Evolutionary conservation across 2,329 filamentous ascomycete species (phyloP), one percentile per base, ranked within the genome.

Genomic region (Penicillium sp.): DNA sequence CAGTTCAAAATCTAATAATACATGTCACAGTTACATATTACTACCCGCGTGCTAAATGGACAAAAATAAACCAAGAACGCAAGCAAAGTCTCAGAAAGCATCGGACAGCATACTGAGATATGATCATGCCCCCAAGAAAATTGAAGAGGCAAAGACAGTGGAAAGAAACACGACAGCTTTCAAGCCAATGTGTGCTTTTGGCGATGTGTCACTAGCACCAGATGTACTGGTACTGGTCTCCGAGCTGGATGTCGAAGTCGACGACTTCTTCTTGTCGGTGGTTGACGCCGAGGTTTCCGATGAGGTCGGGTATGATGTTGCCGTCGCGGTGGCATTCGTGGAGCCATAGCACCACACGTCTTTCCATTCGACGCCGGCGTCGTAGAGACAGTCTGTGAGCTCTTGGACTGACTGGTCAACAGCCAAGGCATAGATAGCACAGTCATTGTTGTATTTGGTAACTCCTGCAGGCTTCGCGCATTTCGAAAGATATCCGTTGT

Each of bases 331-430:
- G 3, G 51, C 59, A 53, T 62, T 65, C 13, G 49, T 56, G n/a
- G 41, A 22, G 1, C 62, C 60, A 24, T 51, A 43, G 21, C 64
- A 68, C 61, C 64, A 68, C 3, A 67, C 65, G 50, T 67, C 61
- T 13, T 60, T 50, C 58, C 61, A 67, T 1, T 49, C 45, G 2
- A 68, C 58, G 1, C 59, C 60, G 1, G 56, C 58, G 3, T 63
- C 48, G 32, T 64, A 68, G 4, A 68, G 56, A 40, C 66, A 68
- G 8, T 61, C 46, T 2, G 57, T 68, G 13, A 68, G 59, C 3
- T 62, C 53, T n/a, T 67, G 51, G 18, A 66, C 58, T 11, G 57
- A 63, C 38, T 68, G 65, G 29, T 56, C 58, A 4, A 57, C 43
- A 1, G 65, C 62, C 1, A 61, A 58, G 11, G 53, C 54, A 41